Evolutionary conservation across 2,329 filamentous ascomycete species (phyloP).

Genomic region (Phialemonium atrogriseum): DNA sequence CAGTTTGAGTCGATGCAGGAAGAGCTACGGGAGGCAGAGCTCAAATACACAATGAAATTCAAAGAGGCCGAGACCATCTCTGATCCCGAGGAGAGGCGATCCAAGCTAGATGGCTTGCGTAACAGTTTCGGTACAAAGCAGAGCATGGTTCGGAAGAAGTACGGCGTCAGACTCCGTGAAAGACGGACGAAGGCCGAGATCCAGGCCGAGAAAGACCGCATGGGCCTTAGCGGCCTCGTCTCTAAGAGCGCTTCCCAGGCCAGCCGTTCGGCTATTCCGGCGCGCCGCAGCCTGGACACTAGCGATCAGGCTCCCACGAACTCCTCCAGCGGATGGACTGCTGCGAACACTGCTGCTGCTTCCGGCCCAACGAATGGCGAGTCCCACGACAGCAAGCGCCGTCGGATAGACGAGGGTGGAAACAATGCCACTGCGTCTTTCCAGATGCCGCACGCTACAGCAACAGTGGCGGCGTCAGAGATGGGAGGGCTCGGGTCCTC

Average conservation of each 20-base stretch:
- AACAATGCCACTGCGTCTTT: conserved; percentile 9
- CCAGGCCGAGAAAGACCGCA: conserved; percentile 31
- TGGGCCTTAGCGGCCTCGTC: conserved; percentile 19
- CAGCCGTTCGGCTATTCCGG: not conserved
- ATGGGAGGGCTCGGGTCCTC: conserved; percentile 25
- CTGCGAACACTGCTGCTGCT: conserved; percentile 11
- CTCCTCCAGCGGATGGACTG: conserved; percentile 11
- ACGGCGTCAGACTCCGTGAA: conserved; percentile 44
- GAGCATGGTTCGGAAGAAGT: conserved; percentile 48
- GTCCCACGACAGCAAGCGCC: conserved; percentile 17
- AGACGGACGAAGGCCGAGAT: conserved; percentile 39
- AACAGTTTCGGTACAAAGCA: conserved; percentile 49
- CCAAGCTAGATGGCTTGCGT: conserved; percentile 31
- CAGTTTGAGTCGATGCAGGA: conserved; percentile 21
- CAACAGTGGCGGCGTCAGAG: conserved; percentile 16
- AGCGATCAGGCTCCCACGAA: not conserved
- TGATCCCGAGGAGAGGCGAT: conserved; percentile 22
- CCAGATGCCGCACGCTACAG: conserved; percentile 8
- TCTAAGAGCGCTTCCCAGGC: conserved; percentile 3
- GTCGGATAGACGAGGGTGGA: conserved; percentile 11
- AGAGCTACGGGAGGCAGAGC: conserved; percentile 28
- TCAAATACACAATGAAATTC: conserved; percentile 31
- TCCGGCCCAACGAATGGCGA: conserved; percentile 8
- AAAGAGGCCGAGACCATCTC: conserved; percentile 29
- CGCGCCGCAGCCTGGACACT: not conserved